Evolutionary conservation across 495 filamentous ascomycete species (phyloP).

Genomic region (Penicillium soppii): DNA sequence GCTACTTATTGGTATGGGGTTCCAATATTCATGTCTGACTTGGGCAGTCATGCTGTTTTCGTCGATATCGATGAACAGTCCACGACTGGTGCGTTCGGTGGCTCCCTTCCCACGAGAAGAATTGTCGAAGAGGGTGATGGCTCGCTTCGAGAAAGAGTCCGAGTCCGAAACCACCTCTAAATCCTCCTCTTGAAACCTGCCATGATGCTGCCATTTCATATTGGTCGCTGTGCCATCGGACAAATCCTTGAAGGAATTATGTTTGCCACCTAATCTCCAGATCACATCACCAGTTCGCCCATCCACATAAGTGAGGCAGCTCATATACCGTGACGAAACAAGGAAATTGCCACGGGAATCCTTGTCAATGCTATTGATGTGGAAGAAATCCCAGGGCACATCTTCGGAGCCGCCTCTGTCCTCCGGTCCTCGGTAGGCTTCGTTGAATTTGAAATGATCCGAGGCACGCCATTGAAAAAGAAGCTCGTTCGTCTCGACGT

Average conservation of each 20-base stretch:
- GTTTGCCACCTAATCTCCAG: slow-evolving; percentile 45
- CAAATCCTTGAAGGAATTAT: slow-evolving; percentile 42
- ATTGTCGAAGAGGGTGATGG: slow-evolving; percentile 41
- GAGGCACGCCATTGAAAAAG: slow-evolving; percentile 45
- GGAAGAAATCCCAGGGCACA: slow-evolving; percentile 45
- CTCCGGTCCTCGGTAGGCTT: slow-evolving; percentile 22
- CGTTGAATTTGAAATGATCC: slow-evolving; percentile 33
- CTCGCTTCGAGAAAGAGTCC: slow-evolving; percentile 14
- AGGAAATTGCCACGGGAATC: slow-evolving; percentile 42
- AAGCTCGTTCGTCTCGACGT: slow-evolving; percentile 41
- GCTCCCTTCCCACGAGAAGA: slow-evolving; percentile 22
- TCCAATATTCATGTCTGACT: slow-evolving; percentile 36
- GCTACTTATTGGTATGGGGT: slow-evolving; percentile 28
- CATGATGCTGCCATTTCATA: slow-evolving; percentile 46
- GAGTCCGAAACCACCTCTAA: background rate
- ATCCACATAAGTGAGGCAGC: slow-evolving; percentile 36
- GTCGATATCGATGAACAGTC: slow-evolving; percentile 45
- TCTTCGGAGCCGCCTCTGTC: slow-evolving; percentile 22
- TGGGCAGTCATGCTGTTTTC: slow-evolving; percentile 34
- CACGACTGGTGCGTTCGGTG: slow-evolving; percentile 30
- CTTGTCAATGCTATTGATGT: slow-evolving; percentile 48
- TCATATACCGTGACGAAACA: slow-evolving; percentile 42
- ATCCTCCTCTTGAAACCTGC: slow-evolving; percentile 20
- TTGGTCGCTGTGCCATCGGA: slow-evolving; percentile 39
- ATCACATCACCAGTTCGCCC: slow-evolving; percentile 32